These are phyloP conservation scores for Musa beccarii DNA, from an alignment of 176 grass and related monocot species.

Conservation along the genomic window DNA sequence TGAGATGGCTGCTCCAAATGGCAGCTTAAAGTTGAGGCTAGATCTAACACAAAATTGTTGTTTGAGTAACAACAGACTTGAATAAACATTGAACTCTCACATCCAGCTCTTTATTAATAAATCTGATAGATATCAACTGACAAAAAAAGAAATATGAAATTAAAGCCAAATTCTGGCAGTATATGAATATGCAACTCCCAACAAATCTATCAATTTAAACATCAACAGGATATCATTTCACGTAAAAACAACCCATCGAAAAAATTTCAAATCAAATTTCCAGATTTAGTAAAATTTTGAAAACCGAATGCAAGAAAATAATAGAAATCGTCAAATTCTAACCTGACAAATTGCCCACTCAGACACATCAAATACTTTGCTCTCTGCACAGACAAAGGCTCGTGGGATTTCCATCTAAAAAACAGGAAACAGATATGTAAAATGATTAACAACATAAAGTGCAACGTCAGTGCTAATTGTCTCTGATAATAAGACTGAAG, in stretches of 20 bases:
- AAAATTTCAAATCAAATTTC: not conserved
- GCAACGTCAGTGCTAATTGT: not conserved
- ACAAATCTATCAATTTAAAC: not conserved
- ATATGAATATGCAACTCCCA: not conserved
- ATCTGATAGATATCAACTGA: too few species aligned
- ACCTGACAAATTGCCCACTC: slow-evolving; percentile 99
- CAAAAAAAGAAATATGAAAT: not conserved
- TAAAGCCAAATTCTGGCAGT: not conserved
- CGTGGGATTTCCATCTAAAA: slow-evolving; percentile 81
- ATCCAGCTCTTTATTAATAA: too few species aligned
- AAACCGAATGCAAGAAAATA: not conserved
- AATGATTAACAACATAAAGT: not conserved
- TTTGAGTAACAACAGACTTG: too few species aligned
- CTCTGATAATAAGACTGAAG: not conserved
- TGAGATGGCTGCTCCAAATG: too few species aligned
- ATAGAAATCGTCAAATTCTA: not conserved
- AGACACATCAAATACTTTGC: slow-evolving; percentile 99
- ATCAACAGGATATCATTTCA: too few species aligned
- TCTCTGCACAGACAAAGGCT: slow-evolving; percentile 98
- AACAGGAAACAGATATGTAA: not conserved
- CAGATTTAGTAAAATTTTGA: not conserved
- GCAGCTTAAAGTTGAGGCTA: too few species aligned
- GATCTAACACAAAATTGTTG: too few species aligned
- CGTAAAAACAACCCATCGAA: not conserved
- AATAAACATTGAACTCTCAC: too few species aligned